Conservation (phyloP, 2,329 filamentous ascomycete species). For the Fusarium incarnatum region DNA sequence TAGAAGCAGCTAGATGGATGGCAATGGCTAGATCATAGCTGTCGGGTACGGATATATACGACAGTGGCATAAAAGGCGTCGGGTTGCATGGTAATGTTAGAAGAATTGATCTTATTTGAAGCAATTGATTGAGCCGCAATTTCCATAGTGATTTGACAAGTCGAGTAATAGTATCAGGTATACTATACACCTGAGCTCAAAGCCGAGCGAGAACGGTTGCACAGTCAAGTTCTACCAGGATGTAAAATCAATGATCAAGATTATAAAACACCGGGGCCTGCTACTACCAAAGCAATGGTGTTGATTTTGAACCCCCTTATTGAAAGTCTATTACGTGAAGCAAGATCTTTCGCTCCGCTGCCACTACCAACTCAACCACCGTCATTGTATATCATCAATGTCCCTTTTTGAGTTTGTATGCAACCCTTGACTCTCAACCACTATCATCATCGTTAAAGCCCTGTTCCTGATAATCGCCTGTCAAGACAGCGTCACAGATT, state of each 20-base stretch:
- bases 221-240: neutral
- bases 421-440: neutral
- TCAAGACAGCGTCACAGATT: neutral
- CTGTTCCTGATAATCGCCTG: neutral
- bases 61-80: constrained; percentile 14
- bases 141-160: neutral
- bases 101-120: constrained; percentile 7
- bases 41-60: neutral
- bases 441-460: neutral
- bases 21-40: constrained; percentile 1
- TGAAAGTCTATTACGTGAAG: neutral
- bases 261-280: neutral
- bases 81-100: constrained; percentile 3
- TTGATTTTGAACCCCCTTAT: neutral
- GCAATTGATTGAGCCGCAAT: neutral
- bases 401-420: neutral
- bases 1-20: constrained; percentile 10
- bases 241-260: neutral
- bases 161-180: neutral
- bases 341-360: neutral
- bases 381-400: neutral
- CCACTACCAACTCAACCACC: neutral
- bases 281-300: neutral
- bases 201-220: neutral
- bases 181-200: neutral